Base-by-base conservation (phyloP, 2,329 filamentous ascomycete genomes). In the Penicillium carneum region DNA sequence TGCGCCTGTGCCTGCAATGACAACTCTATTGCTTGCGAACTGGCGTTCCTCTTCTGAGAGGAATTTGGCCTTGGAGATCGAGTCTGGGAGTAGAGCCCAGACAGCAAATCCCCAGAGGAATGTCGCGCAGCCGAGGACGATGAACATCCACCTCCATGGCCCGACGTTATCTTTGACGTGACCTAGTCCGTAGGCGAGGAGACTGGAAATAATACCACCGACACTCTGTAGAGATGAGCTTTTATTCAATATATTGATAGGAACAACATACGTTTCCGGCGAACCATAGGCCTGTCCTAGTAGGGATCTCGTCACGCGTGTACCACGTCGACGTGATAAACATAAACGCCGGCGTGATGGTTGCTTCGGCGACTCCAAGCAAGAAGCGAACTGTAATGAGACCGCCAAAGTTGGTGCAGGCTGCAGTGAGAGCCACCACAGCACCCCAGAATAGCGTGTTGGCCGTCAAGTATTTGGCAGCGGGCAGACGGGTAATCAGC, bases 291-390 rank as follows among this genome's bases (percentile, higher is more conserved):
- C 84, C 84, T 0, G 84, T 84, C 3, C 85, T 77, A 4, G 76
- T 75, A 1, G 85, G 84, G 63, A 85, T 84, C 69, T 86, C 84
- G 55, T 85, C 82, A 36, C 84, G 82, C 0, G 83, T 85, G 64
- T 86, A 86, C 83, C 83, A 86, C 4, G 82, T 84, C 0, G 80
- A 81, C 0, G 83, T 86, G 56, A 87, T 78, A 66, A 85, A 83
- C 77, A 87, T 84, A 65, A 86, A 84, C 0, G 80, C 81, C 0
- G 86, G 86, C 0, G 81, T 82, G 50, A 86, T 81, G 4, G 81
- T 82, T 1, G 85, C 84, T 69, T 87, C 86, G 0, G 82, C 82
- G 12, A 83, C 78, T 5, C 86, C 86, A 0, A 87, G 77, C 2
- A 87, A 72, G 67, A 87, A 83, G 0, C 86, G 81, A 10, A 82